Conservation (phyloP, 2,329 filamentous ascomycete genomes). For the Diaporthe capsici region DNA sequence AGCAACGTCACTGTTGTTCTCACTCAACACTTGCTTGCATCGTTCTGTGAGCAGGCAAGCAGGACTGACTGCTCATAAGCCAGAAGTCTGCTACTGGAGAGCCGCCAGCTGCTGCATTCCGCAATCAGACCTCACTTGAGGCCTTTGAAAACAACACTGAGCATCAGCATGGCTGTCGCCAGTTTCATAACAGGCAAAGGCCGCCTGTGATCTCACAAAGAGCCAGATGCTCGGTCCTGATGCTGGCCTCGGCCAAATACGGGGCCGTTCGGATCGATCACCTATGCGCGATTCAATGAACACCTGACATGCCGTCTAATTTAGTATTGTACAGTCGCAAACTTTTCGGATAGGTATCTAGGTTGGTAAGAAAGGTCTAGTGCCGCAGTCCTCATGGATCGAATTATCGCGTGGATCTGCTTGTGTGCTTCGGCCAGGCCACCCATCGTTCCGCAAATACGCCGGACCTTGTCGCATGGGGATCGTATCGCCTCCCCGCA, state of each 20-base stretch:
- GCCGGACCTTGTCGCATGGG: constrained; percentile 30
- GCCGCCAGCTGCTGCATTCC: not conserved
- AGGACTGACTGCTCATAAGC: not conserved
- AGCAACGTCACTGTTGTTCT: not conserved
- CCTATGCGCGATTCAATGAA: not conserved
- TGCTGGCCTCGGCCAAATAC: not conserved
- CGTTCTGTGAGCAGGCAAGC: not conserved
- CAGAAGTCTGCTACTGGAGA: not conserved
- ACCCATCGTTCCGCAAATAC: constrained; percentile 30
- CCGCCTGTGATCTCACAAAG: not conserved
- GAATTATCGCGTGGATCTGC: constrained; percentile 36
- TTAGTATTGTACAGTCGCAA: constrained; percentile 70
- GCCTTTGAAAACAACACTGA: not conserved
- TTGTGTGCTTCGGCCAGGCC: constrained; percentile 38
- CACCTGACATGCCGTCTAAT: constrained; percentile 56
- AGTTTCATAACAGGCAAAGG: not conserved
- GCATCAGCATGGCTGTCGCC: not conserved
- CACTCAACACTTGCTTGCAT: not conserved
- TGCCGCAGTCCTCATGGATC: constrained; percentile 59
- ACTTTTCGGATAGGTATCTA: constrained; percentile 51
- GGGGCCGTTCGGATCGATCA: not conserved
- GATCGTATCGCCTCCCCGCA: constrained; percentile 32
- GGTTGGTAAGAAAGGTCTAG: constrained; percentile 63
- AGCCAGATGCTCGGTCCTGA: not conserved
- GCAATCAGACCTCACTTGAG: not conserved